A percentile compares a stretch with the other conserved stretches of the same genome.
Evolutionary conservation across 2,329 filamentous ascomycete genomes (phyloP).

Genomic region (Aspergillus spinulosporus): DNA sequence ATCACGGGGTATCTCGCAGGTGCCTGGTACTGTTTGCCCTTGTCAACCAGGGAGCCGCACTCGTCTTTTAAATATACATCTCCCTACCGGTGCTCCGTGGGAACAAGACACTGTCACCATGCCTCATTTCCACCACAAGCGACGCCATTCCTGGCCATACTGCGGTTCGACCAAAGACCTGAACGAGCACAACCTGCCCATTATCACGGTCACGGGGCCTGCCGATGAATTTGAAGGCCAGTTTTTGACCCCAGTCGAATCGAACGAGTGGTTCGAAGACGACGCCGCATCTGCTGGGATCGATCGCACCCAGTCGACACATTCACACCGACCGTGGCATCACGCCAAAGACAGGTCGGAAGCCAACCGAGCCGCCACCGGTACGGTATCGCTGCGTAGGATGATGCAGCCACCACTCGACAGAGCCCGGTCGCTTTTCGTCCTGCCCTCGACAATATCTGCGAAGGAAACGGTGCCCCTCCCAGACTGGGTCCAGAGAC

Average conservation of each 20-base stretch:
- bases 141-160: conserved; percentile 42
- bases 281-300: conserved; percentile 39
- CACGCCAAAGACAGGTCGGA: conserved; percentile 13
- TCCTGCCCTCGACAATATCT: conserved; percentile 28
- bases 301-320: conserved; percentile 24
- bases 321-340: conserved; percentile 28
- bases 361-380: not conserved
- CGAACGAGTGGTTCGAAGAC: conserved; percentile 30
- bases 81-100: not conserved
- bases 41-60: not conserved
- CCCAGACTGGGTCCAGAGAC: conserved; percentile 25
- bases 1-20: conserved; percentile 2
- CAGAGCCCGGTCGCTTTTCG: conserved; percentile 34
- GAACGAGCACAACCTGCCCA: conserved; percentile 22
- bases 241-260: conserved; percentile 21
- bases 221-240: conserved; percentile 10
- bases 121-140: conserved; percentile 32
- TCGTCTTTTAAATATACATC: conserved; percentile 2
- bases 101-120: conserved; percentile 20
- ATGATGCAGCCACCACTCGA: conserved; percentile 34
- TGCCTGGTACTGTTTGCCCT: conserved; percentile 7
- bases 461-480: conserved; percentile 22
- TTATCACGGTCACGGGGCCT: conserved; percentile 22
- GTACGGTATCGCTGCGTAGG: conserved; percentile 25
- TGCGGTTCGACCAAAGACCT: conserved; percentile 28